These are phyloP conservation scores for Exobasidium rhododendri DNA, from an alignment of 1,284 basidiomycete genomes.

Conservation along the genomic window DNA sequence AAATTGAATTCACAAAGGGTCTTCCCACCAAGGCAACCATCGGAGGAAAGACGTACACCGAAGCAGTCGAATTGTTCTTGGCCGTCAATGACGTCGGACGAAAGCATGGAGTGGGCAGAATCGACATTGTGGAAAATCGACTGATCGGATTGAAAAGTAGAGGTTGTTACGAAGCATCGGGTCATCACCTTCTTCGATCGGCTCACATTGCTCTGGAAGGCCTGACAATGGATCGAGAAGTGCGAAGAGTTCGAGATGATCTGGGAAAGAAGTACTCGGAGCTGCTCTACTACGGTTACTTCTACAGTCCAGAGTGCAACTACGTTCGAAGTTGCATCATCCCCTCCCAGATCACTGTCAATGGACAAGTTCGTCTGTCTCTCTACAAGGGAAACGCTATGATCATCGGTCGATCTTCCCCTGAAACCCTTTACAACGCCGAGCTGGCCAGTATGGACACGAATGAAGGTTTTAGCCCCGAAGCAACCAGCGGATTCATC, in stretches of 20 bases:
- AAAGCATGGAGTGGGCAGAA: constrained; percentile 90
- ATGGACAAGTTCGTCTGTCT: constrained; percentile 83
- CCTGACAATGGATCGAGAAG: constrained; percentile 93
- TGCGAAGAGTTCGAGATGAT: constrained; percentile 87
- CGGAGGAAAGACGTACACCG: constrained; percentile 61
- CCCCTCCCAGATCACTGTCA: constrained; percentile 93
- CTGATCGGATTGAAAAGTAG: constrained; percentile 98
- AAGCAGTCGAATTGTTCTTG: constrained; percentile 93
- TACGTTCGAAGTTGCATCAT: constrained; percentile 69
- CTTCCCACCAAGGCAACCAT: constrained; percentile 60
- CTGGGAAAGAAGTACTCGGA: constrained; percentile 62
- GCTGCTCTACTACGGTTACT: constrained; percentile 89
- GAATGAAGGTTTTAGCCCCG: constrained; percentile 82
- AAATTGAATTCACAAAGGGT: constrained; percentile 68
- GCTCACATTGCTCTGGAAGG: constrained; percentile 97
- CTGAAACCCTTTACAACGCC: constrained; percentile 88
- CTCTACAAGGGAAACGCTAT: constrained; percentile 96
- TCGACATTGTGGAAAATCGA: constrained; percentile 98
- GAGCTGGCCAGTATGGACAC: constrained; percentile 99
- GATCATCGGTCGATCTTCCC: constrained; percentile 84
- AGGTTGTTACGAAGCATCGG: constrained; percentile 97
- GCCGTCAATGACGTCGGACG: constrained; percentile 86
- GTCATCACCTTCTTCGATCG: constrained; percentile 87
- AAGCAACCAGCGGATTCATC: constrained; percentile 51
- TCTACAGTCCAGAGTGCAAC: constrained; percentile 96